A percentile compares a stretch with the other conserved stretches of the same genome.
These are phyloP conservation scores for Arxiozyma telluris DNA, from an alignment of 1,139 yeast species.

Conservation along the genomic window DNA sequence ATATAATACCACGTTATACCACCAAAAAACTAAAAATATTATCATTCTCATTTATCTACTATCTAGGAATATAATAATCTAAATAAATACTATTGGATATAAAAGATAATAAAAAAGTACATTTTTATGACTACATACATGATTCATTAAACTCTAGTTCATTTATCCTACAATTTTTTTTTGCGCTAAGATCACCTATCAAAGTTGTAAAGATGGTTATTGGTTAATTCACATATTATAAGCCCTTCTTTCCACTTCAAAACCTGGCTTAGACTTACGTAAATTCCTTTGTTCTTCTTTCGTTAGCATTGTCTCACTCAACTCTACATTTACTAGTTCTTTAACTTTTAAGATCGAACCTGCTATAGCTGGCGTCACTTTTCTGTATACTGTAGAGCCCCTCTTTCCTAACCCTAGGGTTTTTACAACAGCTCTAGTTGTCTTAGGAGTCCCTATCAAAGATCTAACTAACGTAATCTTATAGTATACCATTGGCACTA, in stretches of 20 bases:
- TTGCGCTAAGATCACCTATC: not conserved
- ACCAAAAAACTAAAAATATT: no score
- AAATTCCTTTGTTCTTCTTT: slow-evolving; percentile 44
- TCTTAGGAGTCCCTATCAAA: slow-evolving; percentile 74
- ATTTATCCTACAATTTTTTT: not conserved
- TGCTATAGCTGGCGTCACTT: slow-evolving; percentile 70
- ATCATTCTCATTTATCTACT: not conserved
- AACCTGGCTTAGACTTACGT: slow-evolving; percentile 58
- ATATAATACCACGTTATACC: not conserved
- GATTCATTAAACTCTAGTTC: not conserved
- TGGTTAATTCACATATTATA: not conserved
- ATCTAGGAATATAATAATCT: not conserved
- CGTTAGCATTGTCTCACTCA: slow-evolving; percentile 47
- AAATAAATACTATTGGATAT: not conserved
- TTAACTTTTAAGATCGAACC: slow-evolving; percentile 78
- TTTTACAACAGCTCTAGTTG: slow-evolving; percentile 52
- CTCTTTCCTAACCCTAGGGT: slow-evolving; percentile 71
- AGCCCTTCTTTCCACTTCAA: slow-evolving; percentile 35
- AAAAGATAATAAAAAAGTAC: not conserved
- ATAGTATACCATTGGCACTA: slow-evolving; percentile 39
- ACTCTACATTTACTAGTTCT: slow-evolving; percentile 80
- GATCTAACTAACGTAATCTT: slow-evolving; percentile 75
- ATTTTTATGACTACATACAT: not conserved
- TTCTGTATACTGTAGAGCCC: slow-evolving; percentile 65
- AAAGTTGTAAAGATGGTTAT: not conserved